Percentiles rank a stretch among this genome's conserved stretches.
phyloP scores from a whole-genome alignment of 495 filamentous ascomycete species.

The Annulohypoxylon stygium region DNA sequence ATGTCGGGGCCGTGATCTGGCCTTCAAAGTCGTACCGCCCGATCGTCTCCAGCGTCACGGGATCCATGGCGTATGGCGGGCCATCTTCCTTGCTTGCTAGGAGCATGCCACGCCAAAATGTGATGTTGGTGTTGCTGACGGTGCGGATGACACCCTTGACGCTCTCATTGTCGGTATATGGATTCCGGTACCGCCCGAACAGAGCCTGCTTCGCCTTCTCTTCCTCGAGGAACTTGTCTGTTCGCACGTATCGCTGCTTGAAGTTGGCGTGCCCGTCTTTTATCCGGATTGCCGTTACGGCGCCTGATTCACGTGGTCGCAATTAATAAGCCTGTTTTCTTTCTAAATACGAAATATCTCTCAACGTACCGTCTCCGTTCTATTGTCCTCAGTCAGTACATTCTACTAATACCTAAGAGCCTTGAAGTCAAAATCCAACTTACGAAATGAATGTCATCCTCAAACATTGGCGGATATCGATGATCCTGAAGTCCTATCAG shows the following conservation, averaged over 20 bases:
- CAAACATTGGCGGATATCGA: slow-evolving; percentile 66
- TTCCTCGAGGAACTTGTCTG: slow-evolving; percentile 63
- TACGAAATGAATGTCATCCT: slow-evolving; percentile 65
- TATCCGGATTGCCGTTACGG: slow-evolving; percentile 67
- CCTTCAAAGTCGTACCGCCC: slow-evolving; percentile 69
- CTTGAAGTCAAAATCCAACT: slow-evolving; percentile 16
- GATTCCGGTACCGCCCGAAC: slow-evolving; percentile 68
- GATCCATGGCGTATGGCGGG: slow-evolving; percentile 69
- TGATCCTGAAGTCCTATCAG: slow-evolving; percentile 47
- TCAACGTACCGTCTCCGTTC: slow-evolving; percentile 50
- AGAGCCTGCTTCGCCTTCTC: slow-evolving; percentile 55
- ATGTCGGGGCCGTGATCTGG: slow-evolving; percentile 65
- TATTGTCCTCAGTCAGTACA: slow-evolving; percentile 8
- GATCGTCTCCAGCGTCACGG: slow-evolving; percentile 66
- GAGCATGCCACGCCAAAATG: slow-evolving; percentile 65
- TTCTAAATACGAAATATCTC: not conserved
- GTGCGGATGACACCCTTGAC: slow-evolving; percentile 63
- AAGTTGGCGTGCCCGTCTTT: slow-evolving; percentile 63
- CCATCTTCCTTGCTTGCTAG: slow-evolving; percentile 69
- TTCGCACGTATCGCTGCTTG: slow-evolving; percentile 66
- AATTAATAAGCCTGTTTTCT: not conserved
- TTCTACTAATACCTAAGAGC: too few species aligned
- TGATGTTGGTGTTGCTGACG: slow-evolving; percentile 68
- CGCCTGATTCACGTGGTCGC: slow-evolving; percentile 41
- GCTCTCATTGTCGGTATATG: slow-evolving; percentile 65